Conservation (phyloP, 805 yeast species). For the Ogataea trehaloabstinens region DNA sequence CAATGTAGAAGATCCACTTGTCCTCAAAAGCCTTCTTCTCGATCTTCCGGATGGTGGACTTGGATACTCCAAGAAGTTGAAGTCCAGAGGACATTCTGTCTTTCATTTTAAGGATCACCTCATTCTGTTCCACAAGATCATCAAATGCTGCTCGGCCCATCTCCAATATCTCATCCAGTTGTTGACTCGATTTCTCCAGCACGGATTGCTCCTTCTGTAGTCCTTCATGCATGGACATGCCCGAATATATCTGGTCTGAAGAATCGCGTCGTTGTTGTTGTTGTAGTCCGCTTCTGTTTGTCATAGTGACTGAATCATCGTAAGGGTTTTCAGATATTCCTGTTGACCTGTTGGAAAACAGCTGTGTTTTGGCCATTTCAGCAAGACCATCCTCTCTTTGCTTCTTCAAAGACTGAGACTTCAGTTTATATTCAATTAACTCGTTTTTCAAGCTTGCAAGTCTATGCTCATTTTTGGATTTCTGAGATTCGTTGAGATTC, state of each 20-base stretch:
- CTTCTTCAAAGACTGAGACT: slow-evolving; percentile 52
- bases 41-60: slow-evolving; percentile 74
- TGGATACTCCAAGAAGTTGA: slow-evolving; percentile 81
- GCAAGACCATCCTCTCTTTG: slow-evolving; percentile 54
- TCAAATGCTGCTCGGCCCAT: slow-evolving; percentile 86
- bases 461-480: slow-evolving; percentile 58
- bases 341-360: slow-evolving; percentile 37
- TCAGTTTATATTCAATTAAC: slow-evolving; percentile 42
- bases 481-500: slow-evolving; percentile 44
- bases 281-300: slow-evolving; percentile 16
- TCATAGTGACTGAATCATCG: slow-evolving; percentile 28
- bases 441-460: slow-evolving; percentile 54
- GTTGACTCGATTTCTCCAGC: slow-evolving; percentile 68
- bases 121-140: slow-evolving; percentile 83
- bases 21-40: slow-evolving; percentile 84
- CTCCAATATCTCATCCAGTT: slow-evolving; percentile 84
- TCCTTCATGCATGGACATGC: slow-evolving; percentile 53
- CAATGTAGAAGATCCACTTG: slow-evolving; percentile 81
- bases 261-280: slow-evolving; percentile 14
- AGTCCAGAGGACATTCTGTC: slow-evolving; percentile 64
- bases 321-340: slow-evolving; percentile 49
- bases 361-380: slow-evolving; percentile 47
- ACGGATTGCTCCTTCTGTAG: slow-evolving; percentile 64
- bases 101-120: slow-evolving; percentile 61
- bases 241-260: slow-evolving; percentile 22